Evolutionary conservation across 331 rosid genomes (phyloP).

Genomic region (Erythrophleum ivorense): DNA sequence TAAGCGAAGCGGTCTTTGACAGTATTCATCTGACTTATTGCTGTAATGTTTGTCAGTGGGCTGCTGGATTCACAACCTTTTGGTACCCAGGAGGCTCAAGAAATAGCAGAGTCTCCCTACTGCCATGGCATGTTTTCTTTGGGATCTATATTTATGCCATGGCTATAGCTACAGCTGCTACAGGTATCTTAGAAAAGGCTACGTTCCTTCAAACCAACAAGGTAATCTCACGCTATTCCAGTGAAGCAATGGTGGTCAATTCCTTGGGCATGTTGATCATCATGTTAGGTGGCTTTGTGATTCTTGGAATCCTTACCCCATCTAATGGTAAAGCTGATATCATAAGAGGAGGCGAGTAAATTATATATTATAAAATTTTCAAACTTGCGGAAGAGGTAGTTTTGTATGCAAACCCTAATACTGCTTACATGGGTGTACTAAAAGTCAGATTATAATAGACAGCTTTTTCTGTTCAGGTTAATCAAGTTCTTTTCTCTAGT

Average conservation of each 20-base stretch:
- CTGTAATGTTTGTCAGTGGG: constrained; percentile 62
- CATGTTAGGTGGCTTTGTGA: constrained; percentile 74
- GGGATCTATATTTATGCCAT: constrained; percentile 85
- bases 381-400: constrained; percentile 22
- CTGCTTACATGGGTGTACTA: constrained; percentile 28
- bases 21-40: constrained; percentile 34
- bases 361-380: constrained; percentile 5
- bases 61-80: constrained; percentile 78
- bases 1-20: background rate
- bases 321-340: constrained; percentile 51
- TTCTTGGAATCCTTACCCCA: constrained; percentile 72
- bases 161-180: constrained; percentile 72
- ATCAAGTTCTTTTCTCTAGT: background rate
- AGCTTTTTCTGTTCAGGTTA: constrained; percentile 18
- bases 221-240: constrained; percentile 83
- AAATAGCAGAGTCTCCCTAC: constrained; percentile 63
- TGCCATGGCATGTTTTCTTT: constrained; percentile 93
- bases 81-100: constrained; percentile 96
- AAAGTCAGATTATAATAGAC: constrained; percentile 29
- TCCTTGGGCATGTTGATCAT: constrained; percentile 74
- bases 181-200: constrained; percentile 83
- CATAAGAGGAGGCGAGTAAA: constrained; percentile 55
- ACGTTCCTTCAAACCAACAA: constrained; percentile 83
- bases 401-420: constrained; percentile 22
- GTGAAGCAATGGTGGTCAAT: constrained; percentile 77